Conservation (phyloP, 2,329 filamentous ascomycete species). For the Stemphylium vesicarium region DNA sequence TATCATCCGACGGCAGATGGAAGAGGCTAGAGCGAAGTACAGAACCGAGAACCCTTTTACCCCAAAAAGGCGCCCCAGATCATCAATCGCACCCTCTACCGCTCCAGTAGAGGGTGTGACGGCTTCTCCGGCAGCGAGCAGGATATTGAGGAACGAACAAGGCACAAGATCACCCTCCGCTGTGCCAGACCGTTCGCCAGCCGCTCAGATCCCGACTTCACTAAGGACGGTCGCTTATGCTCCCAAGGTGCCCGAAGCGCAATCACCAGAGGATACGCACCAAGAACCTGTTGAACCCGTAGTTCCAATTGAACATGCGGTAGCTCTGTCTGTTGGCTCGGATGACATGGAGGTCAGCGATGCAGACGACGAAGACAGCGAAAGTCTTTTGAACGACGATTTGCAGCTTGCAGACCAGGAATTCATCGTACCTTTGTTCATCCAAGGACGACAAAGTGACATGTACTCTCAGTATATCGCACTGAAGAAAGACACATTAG, state of each 20-base stretch:
- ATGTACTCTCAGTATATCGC: slow-evolving; percentile 30
- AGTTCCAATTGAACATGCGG: not conserved
- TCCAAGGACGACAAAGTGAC: slow-evolving; percentile 39
- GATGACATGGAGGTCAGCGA: slow-evolving; percentile 30
- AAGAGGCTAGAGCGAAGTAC: slow-evolving; percentile 17
- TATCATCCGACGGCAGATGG: slow-evolving; percentile 10
- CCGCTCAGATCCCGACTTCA: slow-evolving; percentile 33
- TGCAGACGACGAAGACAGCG: slow-evolving; percentile 26
- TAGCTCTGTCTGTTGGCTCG: slow-evolving; percentile 1
- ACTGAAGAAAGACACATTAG: slow-evolving; percentile 26
- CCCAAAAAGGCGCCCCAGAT: slow-evolving; percentile 10
- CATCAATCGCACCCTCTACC: slow-evolving; percentile 6
- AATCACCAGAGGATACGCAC: not conserved
- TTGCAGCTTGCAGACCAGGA: slow-evolving; percentile 37
- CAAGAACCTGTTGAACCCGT: slow-evolving; percentile 9
- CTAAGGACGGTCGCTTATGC: slow-evolving; percentile 35
- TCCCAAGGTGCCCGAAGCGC: slow-evolving; percentile 16
- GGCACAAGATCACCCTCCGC: slow-evolving; percentile 45
- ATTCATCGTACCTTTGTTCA: slow-evolving; percentile 42
- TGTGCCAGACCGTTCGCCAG: slow-evolving; percentile 38
- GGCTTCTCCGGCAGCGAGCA: slow-evolving; percentile 3
- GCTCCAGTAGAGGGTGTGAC: not conserved
- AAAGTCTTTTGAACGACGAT: slow-evolving; percentile 37
- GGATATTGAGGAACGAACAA: slow-evolving; percentile 14
- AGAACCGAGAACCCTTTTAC: slow-evolving; percentile 19